Evolutionary conservation across 2,329 filamentous ascomycete species (phyloP).

Genomic region (Diaporthe sp.): DNA sequence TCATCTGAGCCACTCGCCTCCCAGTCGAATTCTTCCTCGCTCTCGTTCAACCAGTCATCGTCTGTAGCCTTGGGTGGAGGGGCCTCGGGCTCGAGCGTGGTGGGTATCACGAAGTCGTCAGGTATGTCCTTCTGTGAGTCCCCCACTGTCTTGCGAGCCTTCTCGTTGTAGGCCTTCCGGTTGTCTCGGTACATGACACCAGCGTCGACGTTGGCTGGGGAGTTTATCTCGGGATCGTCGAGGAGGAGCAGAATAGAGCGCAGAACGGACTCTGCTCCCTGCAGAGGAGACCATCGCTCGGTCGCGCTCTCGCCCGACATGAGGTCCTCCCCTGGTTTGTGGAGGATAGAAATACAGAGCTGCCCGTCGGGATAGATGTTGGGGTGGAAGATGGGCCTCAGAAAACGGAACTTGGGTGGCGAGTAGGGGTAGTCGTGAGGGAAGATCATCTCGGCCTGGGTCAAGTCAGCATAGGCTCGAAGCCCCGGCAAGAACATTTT

Average conservation of each 20-base stretch:
- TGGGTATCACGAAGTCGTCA: constrained; percentile 84
- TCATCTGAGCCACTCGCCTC: constrained; percentile 74
- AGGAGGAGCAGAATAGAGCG: constrained; percentile 92
- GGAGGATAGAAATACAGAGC: constrained; percentile 96
- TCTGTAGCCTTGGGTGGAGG: constrained; percentile 74
- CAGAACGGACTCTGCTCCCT: constrained; percentile 94
- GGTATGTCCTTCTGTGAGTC: constrained; percentile 85
- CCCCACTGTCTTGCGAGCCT: constrained; percentile 78
- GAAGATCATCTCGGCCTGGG: constrained; percentile 85
- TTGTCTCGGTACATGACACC: constrained; percentile 86
- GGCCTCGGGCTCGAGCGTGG: constrained; percentile 72
- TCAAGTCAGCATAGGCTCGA: neutral
- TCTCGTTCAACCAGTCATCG: constrained; percentile 86
- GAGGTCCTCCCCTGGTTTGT: constrained; percentile 90
- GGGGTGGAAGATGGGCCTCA: constrained; percentile 84
- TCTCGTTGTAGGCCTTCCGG: constrained; percentile 75
- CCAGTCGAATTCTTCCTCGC: constrained; percentile 83
- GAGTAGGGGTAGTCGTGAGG: constrained; percentile 89
- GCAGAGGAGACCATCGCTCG: constrained; percentile 94
- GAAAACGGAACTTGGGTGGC: constrained; percentile 90
- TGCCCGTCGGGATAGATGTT: constrained; percentile 94
- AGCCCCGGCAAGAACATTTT: neutral
- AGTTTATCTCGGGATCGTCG: constrained; percentile 93
- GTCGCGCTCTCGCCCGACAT: constrained; percentile 91
- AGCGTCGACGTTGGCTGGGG: constrained; percentile 94